Percentiles rank a stretch among this genome's conserved stretches.
Evolutionary conservation across 176 grass and related monocot genomes (phyloP).

Genomic region (Areca catechu): DNA sequence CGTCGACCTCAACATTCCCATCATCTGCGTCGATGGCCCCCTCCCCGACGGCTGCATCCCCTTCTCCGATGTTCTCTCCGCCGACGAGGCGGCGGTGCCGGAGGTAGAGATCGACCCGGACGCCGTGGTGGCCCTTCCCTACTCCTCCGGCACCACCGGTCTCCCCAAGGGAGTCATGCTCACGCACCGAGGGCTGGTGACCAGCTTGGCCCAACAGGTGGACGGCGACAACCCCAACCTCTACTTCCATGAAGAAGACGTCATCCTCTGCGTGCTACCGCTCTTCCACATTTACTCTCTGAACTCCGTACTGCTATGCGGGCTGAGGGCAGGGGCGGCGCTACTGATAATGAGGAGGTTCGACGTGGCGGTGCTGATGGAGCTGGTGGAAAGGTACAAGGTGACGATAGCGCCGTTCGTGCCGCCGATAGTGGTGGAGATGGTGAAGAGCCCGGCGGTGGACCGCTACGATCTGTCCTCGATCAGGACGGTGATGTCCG

Average conservation of each 20-base stretch:
- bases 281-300: slow-evolving; percentile 16
- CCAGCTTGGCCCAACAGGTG: background rate
- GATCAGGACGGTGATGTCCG: slow-evolving; percentile 10
- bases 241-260: slow-evolving; percentile 1
- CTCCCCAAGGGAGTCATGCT: background rate
- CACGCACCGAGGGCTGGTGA: slow-evolving; percentile 1
- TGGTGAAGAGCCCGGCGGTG: slow-evolving; percentile 16
- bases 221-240: slow-evolving; percentile 21
- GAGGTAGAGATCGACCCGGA: background rate
- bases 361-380: slow-evolving; percentile 1
- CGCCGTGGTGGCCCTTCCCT: background rate
- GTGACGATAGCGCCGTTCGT: slow-evolving; percentile 14
- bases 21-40: slow-evolving; percentile 33
- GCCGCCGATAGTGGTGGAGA: slow-evolving; percentile 9
- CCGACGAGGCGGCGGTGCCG: background rate
- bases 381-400: slow-evolving; percentile 5
- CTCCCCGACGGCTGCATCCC: background rate
- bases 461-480: slow-evolving; percentile 15
- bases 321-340: slow-evolving; percentile 6
- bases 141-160: background rate
- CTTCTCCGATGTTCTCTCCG: background rate
- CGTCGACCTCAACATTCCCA: slow-evolving; percentile 29
- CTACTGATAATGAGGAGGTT: slow-evolving; percentile 11
- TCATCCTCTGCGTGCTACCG: slow-evolving; percentile 14
- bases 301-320: slow-evolving; percentile 8